Evolutionary conservation across 257 asterid genomes (phyloP), one percentile per base, ranked within the genome.

Genomic region (Jasminum sambac): DNA sequence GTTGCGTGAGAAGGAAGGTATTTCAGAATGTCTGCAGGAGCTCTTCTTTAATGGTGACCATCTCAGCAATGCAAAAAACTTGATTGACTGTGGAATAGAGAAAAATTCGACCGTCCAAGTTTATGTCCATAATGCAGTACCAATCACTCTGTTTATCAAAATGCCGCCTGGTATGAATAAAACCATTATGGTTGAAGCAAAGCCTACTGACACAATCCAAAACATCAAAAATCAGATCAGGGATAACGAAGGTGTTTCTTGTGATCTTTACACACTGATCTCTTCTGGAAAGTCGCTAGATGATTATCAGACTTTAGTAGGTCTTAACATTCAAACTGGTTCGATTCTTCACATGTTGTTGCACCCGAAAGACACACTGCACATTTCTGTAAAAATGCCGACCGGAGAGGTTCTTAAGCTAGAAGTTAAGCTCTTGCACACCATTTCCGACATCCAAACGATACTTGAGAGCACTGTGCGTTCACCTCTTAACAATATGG

Each of bases 381-480:
- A 64, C 39, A 17, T 80, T 68, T 59, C 66, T 23, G 74, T 76
- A 6, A 61, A 30, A 65, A 57, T 69, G 72, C 73, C 65, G 9
- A 34, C n/a, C 14, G 79, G 78, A 24, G 63, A 68, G 48, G 41
- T 58, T 19, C 8, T 68, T 34, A 52, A 50, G 57, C 25, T 52
- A 14, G 76, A 76, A 69, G 73, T 72, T 36, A 64, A 72, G 11
- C 11, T 17, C 19, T 23, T 23, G 67, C 66, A 68, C 46, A 76
- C 78, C 24, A 69, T 76, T 44, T 0, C 43, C 25, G 78, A 76
- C 8, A 38, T 72, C 42, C 76, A 65, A 68, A 55, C 61, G 17
- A n/a, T 76, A 41, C 62, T 72, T 26, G 84, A 76, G 69, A 79
- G 84, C 42, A 65, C 36, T 30, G 64, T 21, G 46, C 65, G 78